Evolutionary conservation across 2,329 filamentous ascomycete species (phyloP), one percentile per base, ranked within the genome.

Genomic region (Penicillium sp.): DNA sequence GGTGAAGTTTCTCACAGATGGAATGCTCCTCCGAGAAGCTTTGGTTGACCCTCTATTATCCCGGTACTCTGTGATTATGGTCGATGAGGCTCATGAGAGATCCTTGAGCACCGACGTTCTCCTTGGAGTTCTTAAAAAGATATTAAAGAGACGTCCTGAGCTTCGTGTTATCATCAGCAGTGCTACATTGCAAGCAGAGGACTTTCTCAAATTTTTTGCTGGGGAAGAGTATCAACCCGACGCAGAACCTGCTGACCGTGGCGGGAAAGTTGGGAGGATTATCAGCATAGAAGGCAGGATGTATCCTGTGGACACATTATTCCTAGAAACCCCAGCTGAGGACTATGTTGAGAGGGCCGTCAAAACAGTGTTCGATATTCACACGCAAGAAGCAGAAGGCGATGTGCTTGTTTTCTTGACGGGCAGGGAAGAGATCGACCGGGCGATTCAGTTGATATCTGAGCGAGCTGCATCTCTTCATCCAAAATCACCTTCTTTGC

Each of bases 1-100:
- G 52, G 93, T 99, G 77, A 97, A 99, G 72, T 98, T 98, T 70
- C 78, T 98, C 61, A 99, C 93, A 0, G 95, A 99, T 77, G 93
- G 93, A 0, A 81, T 99, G 48, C 82, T 99, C 31, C 86, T 99
- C 52, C 83, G 93, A 67, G 95, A 99, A 76, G 95, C 93, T 27
- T 82, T 99, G 5, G 90, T 97, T 3, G 95, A 99, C 73, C 95
- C 95, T 13, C 77, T 98, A 3, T 77, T 99, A 35, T 95, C 90
- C 21, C 85, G 91, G 11, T 99, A 99, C 72, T 96, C 92, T 0
- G 89, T 96, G 45, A 91, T 99, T 66, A 97, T 99, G 91, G 90
- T 99, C 8, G 95, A 99, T 70, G 93, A 98, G 76, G 95, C 93
- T 7, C 95, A 99, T 71, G 93, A 98, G 75, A 84, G 95, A 53